Evolutionary conservation across 805 yeast genomes (phyloP).

Genomic region (Spathaspora arborariae): DNA sequence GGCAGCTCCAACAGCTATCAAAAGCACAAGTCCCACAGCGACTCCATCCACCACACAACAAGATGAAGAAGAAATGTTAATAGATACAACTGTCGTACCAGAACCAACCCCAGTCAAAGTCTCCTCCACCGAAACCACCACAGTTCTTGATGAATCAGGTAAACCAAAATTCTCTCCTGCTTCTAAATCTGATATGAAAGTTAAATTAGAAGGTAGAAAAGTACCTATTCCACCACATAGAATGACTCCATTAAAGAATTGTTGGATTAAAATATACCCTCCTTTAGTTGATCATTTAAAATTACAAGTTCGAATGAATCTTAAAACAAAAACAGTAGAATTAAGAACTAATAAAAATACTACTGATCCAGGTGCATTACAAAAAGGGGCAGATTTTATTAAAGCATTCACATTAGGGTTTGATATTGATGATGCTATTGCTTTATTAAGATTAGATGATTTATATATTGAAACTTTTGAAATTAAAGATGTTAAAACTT

Average conservation of each 20-base stretch:
- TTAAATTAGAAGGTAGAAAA: constrained; percentile 81
- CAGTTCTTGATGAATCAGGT: constrained; percentile 78
- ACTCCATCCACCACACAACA: not conserved
- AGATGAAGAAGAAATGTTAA: constrained; percentile 48
- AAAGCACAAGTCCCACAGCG: constrained; percentile 6
- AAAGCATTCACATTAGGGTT: constrained; percentile 95
- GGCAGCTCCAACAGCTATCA: constrained; percentile 57
- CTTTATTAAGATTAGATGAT: constrained; percentile 90
- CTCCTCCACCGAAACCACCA: constrained; percentile 14
- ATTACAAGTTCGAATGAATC: constrained; percentile 93
- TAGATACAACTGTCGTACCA: constrained; percentile 38
- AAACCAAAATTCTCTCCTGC: constrained; percentile 82
- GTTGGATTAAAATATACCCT: constrained; percentile 93
- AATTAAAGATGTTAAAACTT: constrained; percentile 92
- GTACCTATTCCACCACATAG: constrained; percentile 96
- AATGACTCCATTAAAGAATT: constrained; percentile 85
- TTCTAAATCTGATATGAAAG: constrained; percentile 55
- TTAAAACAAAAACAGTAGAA: constrained; percentile 83
- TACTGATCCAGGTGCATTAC: constrained; percentile 89
- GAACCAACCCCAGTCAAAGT: constrained; percentile 17
- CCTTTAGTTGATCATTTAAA: constrained; percentile 94
- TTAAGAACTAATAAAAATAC: constrained; percentile 79
- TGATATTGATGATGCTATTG: constrained; percentile 95
- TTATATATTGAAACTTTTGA: constrained; percentile 96
- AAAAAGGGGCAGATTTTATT: constrained; percentile 96